Base-by-base conservation (phyloP, 1,139 yeast genomes). In the Schwanniomyces etchellsii region DNA sequence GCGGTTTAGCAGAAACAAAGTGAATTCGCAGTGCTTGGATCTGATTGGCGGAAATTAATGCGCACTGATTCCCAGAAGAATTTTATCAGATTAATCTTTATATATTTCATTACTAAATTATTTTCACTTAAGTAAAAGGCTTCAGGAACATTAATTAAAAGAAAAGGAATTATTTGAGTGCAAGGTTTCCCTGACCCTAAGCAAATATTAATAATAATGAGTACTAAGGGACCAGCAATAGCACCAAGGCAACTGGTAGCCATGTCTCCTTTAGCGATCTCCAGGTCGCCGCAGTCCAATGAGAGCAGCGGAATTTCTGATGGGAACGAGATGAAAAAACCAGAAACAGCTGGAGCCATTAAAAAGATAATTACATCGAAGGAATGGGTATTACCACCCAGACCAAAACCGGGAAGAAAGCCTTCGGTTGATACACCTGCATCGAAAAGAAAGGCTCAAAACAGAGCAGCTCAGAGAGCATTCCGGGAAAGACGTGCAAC, bases 391-490 rank as follows among this genome's bases (percentile, higher is more conserved):
- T 64, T 88, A 22, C 96, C 96, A 2, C 95, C 95, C 7, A 62
- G 95, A 36, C 93, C 94, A 4, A 85, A 84, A 51, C 95, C 95
- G 0, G 96, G 95, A 7, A 63, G 95, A 36, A 85, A 85, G 55
- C 95, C 95, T 9, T 73, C 88, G 36, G 76, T 74, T 3, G 83
- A 75, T 40, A 76, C 82, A 0, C 83, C 84, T 1, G 81, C 82
- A 1, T 72, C 80, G 26, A 83, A 84, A 49, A 64, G 96, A 35
- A 86, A 88, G 56, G 95, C 95, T 1, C 96, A 89, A 57, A 89
- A 89, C 52, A 67, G 97, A 36, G 96, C 95, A 16, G 97, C 97
- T 3, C 97, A 88, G 59, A 58, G 97, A 34, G 96, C 96, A 1
- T 89, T 88, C 57, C 58, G 95, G 38, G 86, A 85, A 54, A 61